A percentile compares a stretch with the other conserved stretches of the same genome.
Conservation (phyloP, 2,329 filamentous ascomycete genomes). For the Fusarium multiceps region DNA sequence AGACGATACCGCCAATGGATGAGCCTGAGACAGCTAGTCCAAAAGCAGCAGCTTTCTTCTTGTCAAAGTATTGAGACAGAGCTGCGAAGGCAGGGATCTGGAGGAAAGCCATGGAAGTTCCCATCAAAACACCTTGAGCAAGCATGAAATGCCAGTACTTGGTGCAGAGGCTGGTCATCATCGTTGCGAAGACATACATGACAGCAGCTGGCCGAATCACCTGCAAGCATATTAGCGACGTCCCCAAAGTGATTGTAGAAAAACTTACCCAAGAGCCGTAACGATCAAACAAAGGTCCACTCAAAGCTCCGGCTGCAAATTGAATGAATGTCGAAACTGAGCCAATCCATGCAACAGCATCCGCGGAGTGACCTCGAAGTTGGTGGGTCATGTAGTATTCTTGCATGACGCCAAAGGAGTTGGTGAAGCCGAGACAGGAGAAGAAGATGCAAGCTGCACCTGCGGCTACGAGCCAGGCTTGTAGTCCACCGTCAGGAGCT, state of each 20-base stretch:
- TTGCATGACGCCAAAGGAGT: slow-evolving; percentile 59
- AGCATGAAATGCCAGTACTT: slow-evolving; percentile 66
- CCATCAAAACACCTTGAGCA: slow-evolving; percentile 59
- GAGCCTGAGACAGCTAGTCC: slow-evolving; percentile 60
- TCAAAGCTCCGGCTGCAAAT: slow-evolving; percentile 46
- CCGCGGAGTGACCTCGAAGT: slow-evolving; percentile 46
- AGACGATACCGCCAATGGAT: slow-evolving; percentile 64
- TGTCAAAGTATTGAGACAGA: slow-evolving; percentile 60
- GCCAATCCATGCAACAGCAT: slow-evolving; percentile 58
- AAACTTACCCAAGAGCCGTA: slow-evolving; percentile 31
- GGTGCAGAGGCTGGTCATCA: slow-evolving; percentile 49
- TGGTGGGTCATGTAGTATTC: slow-evolving; percentile 56
- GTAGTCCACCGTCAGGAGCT: slow-evolving; percentile 49
- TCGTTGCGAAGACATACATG: slow-evolving; percentile 28
- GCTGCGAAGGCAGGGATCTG: slow-evolving; percentile 59
- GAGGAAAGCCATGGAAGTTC: slow-evolving; percentile 55
- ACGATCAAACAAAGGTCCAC: slow-evolving; percentile 38
- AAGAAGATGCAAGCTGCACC: slow-evolving; percentile 54
- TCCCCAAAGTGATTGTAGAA: accelerated
- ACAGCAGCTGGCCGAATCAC: slow-evolving; percentile 30
- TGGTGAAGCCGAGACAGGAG: slow-evolving; percentile 55
- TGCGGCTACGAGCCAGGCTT: slow-evolving; percentile 56
- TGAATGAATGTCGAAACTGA: slow-evolving; percentile 52
- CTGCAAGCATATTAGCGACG: neutral
- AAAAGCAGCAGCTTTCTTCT: slow-evolving; percentile 58